Evolutionary conservation across 306 rosid species (phyloP).

Genomic region (Prunus mume): DNA sequence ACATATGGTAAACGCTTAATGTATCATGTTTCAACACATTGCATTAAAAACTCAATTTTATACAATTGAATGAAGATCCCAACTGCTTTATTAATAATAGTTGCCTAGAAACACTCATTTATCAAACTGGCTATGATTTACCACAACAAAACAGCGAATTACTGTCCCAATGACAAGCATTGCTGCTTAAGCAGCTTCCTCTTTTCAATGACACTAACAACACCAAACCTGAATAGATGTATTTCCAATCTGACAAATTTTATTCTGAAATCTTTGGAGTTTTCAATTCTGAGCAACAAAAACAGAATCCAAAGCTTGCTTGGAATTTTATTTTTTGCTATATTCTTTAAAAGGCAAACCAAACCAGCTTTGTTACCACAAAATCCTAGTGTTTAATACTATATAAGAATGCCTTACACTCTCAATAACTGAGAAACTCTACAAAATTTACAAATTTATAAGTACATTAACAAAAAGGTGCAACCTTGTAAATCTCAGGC

Average conservation of each 20-base stretch:
- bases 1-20: not conserved
- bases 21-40: not conserved
- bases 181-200: not conserved
- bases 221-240: not conserved
- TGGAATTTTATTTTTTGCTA: not conserved
- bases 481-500: not conserved
- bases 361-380: constrained; percentile 4
- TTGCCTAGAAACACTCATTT: not conserved
- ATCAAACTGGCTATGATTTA: not conserved
- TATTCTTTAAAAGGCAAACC: not conserved
- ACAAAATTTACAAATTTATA: not conserved
- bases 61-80: not conserved
- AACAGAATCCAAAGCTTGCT: constrained; percentile 6
- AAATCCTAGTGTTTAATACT: not conserved
- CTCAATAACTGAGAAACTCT: constrained; percentile 4
- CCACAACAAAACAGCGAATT: not conserved
- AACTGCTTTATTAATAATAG: not conserved
- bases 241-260: not conserved
- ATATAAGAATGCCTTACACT: not conserved
- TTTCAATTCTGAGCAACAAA: constrained; percentile 3
- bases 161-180: not conserved
- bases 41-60: not conserved
- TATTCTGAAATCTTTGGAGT: not conserved
- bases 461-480: not conserved
- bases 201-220: not conserved